Evolutionary conservation across 768 basidiomycete genomes (phyloP).

Genomic region (Termitomyces sp.): DNA sequence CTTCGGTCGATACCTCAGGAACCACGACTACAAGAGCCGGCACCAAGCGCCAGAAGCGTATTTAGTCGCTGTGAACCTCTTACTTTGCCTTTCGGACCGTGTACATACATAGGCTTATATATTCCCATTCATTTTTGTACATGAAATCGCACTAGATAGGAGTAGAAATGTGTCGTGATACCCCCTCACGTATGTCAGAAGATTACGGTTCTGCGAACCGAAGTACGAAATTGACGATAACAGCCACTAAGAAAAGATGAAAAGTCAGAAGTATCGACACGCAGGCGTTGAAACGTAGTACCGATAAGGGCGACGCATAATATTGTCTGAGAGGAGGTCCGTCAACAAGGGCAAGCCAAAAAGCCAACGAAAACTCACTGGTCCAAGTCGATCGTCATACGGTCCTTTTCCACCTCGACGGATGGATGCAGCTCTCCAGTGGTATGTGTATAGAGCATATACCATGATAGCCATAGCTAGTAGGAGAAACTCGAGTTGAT

Average conservation of each 20-base stretch:
- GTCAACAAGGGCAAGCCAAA: neutral
- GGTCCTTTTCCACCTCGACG: conserved; percentile 87
- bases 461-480: conserved; percentile 97
- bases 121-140: neutral
- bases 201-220: conserved; percentile 53
- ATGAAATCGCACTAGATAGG: neutral
- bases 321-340: conserved; percentile 51
- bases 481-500: neutral
- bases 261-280: neutral
- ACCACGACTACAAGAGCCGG: conserved; percentile 38
- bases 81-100: neutral
- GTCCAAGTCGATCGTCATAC: conserved; percentile 94
- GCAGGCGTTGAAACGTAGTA: conserved; percentile 24
- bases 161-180: neutral
- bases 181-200: neutral
- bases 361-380: conserved; percentile 50
- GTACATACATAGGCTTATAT: neutral
- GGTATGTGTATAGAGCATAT: conserved; percentile 92
- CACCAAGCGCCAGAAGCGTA: conserved; percentile 55
- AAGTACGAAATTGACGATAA: conserved; percentile 81
- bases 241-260: conserved; percentile 50
- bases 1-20: conserved; percentile 67
- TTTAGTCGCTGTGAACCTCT: conserved; percentile 16
- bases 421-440: conserved; percentile 94
- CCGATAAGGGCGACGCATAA: conserved; percentile 79